Evolutionary conservation across 805 yeast species (phyloP).

Genomic region (Candida palmyrensis): DNA sequence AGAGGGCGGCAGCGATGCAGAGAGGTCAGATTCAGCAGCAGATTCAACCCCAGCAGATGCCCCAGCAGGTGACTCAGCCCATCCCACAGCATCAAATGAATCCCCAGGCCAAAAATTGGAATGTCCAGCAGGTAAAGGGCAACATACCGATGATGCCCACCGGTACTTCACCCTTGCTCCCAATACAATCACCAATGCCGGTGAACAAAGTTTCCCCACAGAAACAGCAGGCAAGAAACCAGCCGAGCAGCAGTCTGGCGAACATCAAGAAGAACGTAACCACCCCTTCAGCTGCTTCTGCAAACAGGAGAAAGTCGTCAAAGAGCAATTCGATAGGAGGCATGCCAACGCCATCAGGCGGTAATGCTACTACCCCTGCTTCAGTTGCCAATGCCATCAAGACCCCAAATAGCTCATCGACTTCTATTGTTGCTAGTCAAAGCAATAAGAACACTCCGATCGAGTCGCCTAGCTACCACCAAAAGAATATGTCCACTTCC

Average conservation of each 20-base stretch:
- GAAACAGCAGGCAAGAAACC: conserved; percentile 2
- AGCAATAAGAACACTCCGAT: conserved; percentile 39
- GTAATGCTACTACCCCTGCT: conserved; percentile 32
- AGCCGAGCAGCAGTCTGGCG: conserved; percentile 3
- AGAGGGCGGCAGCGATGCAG: conserved; percentile 1
- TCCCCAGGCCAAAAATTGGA: conserved; percentile 10
- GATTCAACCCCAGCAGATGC: conserved; percentile 9
- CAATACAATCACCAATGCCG: background rate
- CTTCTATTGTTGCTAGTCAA: conserved; percentile 31
- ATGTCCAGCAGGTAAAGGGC: conserved; percentile 7
- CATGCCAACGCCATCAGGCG: conserved; percentile 29
- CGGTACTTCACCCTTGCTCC: conserved; percentile 3
- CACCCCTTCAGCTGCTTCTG: conserved; percentile 13
- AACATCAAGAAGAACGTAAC: conserved; percentile 18
- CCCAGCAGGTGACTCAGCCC: conserved; percentile 1
- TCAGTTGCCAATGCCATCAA: conserved; percentile 34
- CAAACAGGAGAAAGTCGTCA: conserved; percentile 4
- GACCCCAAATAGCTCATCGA: conserved; percentile 39
- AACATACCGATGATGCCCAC: conserved; percentile 4
- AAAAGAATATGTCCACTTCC: conserved; percentile 7
- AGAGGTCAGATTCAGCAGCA: conserved; percentile 7
- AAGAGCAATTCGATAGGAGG: conserved; percentile 13
- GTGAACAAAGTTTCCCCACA: conserved; percentile 4
- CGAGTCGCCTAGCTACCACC: conserved; percentile 29
- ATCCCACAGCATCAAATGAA: conserved; percentile 7